A percentile compares a stretch with the other conserved stretches of the same genome.
Conservation (phyloP, 495 filamentous ascomycete genomes). For the Oleoguttula mirabilis region DNA sequence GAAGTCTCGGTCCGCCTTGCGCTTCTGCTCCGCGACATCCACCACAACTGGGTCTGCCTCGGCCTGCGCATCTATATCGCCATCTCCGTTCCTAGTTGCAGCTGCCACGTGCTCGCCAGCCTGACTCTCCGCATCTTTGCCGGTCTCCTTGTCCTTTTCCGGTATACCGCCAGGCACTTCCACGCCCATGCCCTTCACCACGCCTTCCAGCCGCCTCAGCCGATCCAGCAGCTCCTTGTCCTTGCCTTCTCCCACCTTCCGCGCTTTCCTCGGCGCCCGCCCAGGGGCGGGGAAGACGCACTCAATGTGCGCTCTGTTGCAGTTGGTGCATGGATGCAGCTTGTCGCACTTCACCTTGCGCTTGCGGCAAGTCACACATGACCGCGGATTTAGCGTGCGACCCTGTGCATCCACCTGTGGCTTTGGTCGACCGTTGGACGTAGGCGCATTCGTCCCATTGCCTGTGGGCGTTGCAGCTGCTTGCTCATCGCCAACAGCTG, state of each 20-base stretch:
- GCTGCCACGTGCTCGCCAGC: constrained; percentile 3
- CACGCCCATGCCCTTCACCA: constrained; percentile 55
- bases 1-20: constrained; percentile 2
- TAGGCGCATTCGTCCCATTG: background rate
- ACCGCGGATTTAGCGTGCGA: constrained; percentile 46
- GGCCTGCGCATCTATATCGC: background rate
- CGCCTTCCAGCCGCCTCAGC: constrained; percentile 65
- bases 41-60: constrained; percentile 1
- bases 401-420: constrained; percentile 12
- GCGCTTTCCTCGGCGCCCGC: constrained; percentile 59
- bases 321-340: constrained; percentile 70
- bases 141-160: constrained; percentile 16
- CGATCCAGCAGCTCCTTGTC: constrained; percentile 58
- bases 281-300: constrained; percentile 78
- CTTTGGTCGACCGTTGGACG: constrained; percentile 5
- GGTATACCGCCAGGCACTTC: constrained; percentile 30
- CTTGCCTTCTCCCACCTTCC: constrained; percentile 52
- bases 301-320: constrained; percentile 60
- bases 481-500: background rate
- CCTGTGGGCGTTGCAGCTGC: background rate
- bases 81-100: constrained; percentile 9
- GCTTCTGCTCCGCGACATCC: constrained; percentile 3
- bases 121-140: constrained; percentile 3
- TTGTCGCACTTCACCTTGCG: constrained; percentile 88
- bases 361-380: constrained; percentile 72